phyloP scores from a whole-genome alignment of 805 yeast genomes.

The Metschnikowia colocasiae region DNA sequence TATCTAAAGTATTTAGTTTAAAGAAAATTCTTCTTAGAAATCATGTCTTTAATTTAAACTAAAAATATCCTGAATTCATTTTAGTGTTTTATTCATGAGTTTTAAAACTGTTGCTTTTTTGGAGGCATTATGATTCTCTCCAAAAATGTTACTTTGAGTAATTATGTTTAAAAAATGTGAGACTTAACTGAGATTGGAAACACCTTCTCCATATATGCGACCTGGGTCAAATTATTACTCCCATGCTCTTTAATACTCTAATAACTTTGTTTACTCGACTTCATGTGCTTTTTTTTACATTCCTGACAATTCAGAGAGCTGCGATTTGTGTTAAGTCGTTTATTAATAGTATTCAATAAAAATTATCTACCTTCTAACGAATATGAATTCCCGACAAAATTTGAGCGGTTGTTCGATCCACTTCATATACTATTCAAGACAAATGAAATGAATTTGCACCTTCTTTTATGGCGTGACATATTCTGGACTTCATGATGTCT shows the following conservation, averaged over 20 bases:
- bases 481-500: slow-evolving; percentile 53
- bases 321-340: too few relatives aligned
- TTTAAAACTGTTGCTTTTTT: background rate
- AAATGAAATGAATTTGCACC: slow-evolving; percentile 86
- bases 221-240: too few relatives aligned
- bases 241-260: too few relatives aligned
- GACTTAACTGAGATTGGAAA: background rate
- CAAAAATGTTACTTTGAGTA: background rate
- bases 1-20: background rate
- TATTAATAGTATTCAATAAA: background rate
- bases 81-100: background rate
- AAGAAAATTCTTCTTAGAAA: background rate
- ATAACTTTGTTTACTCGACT: too few relatives aligned
- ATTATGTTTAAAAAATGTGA: background rate
- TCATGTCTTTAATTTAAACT: background rate
- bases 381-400: background rate
- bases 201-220: background rate
- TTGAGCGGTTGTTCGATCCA: background rate
- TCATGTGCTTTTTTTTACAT: too few relatives aligned
- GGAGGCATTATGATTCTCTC: background rate
- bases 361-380: background rate
- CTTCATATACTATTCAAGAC: slow-evolving; percentile 39
- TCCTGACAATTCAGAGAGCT: background rate
- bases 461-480: slow-evolving; percentile 72
- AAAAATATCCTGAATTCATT: background rate